Evolutionary conservation across 306 rosid genomes (phyloP), one percentile per base, ranked within the genome.

Genomic region (Fragaria vesca): DNA sequence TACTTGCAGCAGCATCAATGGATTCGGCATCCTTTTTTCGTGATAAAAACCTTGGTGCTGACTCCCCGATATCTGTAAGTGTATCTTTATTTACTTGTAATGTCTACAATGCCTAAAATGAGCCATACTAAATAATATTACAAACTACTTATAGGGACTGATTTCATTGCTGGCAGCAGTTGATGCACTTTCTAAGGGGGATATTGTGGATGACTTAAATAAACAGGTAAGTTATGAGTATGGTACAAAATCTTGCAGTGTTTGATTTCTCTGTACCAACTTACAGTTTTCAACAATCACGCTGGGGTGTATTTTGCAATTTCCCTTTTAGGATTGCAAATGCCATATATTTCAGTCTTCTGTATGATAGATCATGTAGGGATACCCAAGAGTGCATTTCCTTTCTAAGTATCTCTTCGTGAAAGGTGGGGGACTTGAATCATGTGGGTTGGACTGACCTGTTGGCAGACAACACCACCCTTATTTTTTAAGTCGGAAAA

Each of bases 11-110:
- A 71, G 94, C 94, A 12, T 91, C 98, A 28, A 92, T 94, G 98
- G 98, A 94, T 81, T 88, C 98, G 17, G 94, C 94, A 79, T 94
- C 97, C n/a, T 92, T 94, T 87, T 94, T 94, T 80, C 96, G 94
- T 60, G 96, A 94, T 85, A 89, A 89, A 86, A 88, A 82, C 86
- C 87, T 86, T 38, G 97, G 98, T 77, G 98, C 98, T 43, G 92
- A 94, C 75, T 92, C 97, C 69, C 96, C 97, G 38, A 85, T 94
- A 76, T 94, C 98, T 76, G 98, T 92, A 81, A 78, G 98, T 82
- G 21, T 73, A 71, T 79, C 38, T 75, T 72, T 72, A 17, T 55
- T 78, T 68, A 34, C 73, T 72, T 74, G 50, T 66, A 74, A 30
- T 69, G 66, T 77, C 76, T 80, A 57, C 17, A 34, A 40, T 74